Evolutionary conservation across 139 green algal species (phyloP).

Genomic region (Chlamydomonas sp.): DNA sequence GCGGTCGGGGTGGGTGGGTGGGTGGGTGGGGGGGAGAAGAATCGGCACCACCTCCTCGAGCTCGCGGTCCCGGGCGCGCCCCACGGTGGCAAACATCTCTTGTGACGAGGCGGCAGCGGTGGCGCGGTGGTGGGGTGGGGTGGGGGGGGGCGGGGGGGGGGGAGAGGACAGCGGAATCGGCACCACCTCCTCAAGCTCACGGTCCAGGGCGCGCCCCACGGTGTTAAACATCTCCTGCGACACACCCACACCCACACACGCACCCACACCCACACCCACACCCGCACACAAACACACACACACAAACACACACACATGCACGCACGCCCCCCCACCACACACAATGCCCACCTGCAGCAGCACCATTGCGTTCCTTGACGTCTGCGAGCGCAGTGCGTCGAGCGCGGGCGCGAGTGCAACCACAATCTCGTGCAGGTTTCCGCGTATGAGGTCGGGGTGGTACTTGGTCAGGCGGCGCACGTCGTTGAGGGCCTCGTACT

Average conservation of each 20-base stretch:
- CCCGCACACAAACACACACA: not conserved
- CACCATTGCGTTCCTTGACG: conserved; percentile 50
- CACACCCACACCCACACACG: not conserved
- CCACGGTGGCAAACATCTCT: too few species aligned
- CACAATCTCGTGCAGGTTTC: conserved; percentile 52
- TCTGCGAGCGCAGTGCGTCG: conserved; percentile 61
- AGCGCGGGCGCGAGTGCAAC: conserved; percentile 49
- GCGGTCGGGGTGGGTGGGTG: too few species aligned
- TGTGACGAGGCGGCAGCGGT: too few species aligned
- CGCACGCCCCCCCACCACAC: not conserved
- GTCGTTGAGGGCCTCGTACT: conserved; percentile 65
- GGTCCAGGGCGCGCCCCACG: conserved; percentile 47
- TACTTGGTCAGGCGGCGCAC: conserved; percentile 53
- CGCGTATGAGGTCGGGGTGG: conserved; percentile 39
- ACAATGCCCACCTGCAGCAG: conserved; percentile 50
- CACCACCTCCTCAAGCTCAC: conserved; percentile 70
- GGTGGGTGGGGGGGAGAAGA: too few species aligned
- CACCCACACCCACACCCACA: not conserved
- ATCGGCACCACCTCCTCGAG: conserved; percentile 58
- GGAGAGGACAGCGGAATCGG: conserved; percentile 60
- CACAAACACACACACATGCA: not conserved
- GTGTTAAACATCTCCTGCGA: conserved; percentile 41
- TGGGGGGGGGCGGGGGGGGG: too few species aligned
- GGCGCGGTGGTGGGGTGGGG: too few species aligned
- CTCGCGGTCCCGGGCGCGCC: not conserved